phyloP scores from a whole-genome alignment of 78 protist genomes.

The Creolimax fragrantissima region DNA sequence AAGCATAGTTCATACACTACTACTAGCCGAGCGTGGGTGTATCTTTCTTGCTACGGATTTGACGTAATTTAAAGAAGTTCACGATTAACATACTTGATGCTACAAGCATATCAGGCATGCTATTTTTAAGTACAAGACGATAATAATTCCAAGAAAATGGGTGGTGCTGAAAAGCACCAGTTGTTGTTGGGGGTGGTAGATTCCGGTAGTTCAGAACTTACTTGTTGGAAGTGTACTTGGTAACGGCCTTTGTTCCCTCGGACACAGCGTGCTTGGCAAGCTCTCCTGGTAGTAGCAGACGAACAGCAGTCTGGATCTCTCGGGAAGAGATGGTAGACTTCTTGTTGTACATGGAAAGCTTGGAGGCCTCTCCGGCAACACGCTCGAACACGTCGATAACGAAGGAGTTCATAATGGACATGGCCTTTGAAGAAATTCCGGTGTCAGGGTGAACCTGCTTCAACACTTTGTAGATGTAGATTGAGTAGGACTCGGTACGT shows the following conservation, averaged over 20 bases:
- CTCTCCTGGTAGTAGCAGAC: conserved; percentile 76
- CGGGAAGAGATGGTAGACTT: conserved; percentile 14
- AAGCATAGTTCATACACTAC: no score
- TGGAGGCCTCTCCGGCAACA: conserved; percentile 35
- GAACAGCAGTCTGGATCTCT: conserved; percentile 66
- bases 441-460: conserved; percentile 55
- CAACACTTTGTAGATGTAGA: conserved; percentile 51
- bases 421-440: conserved; percentile 37
- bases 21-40: no score
- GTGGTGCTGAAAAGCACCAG: no score
- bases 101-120: no score
- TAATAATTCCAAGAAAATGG: no score
- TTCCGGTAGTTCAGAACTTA: not conserved
- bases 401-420: conserved; percentile 38
- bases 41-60: no score
- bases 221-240: not conserved
- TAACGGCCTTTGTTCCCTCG: conserved; percentile 66
- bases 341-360: conserved; percentile 8
- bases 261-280: conserved; percentile 85
- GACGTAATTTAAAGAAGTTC: no score
- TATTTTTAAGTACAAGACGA: no score
- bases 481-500: conserved; percentile 39
- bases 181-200: no score
- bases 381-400: conserved; percentile 48
- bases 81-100: no score